These are phyloP conservation scores for Murraya koenigii DNA, from an alignment of 345 rosid genomes.

Conservation along the genomic window DNA sequence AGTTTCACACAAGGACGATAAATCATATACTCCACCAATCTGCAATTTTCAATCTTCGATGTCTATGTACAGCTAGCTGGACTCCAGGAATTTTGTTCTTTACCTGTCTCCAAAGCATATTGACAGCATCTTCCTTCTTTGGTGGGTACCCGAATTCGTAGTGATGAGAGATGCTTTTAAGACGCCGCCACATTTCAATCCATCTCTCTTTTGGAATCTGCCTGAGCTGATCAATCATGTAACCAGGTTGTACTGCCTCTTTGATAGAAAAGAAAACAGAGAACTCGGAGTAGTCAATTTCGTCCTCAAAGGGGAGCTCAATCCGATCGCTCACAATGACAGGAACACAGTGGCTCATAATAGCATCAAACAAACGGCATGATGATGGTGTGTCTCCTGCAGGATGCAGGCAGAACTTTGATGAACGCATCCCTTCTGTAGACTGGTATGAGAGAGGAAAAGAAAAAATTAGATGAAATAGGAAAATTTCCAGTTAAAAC, in stretches of 20 bases:
- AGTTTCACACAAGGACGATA: slow-evolving; percentile 18
- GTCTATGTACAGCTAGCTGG: slow-evolving; percentile 71
- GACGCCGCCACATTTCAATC: slow-evolving; percentile 65
- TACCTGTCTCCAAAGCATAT: slow-evolving; percentile 88
- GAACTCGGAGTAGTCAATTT: slow-evolving; percentile 69
- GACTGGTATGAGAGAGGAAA: slow-evolving; percentile 43
- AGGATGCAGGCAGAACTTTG: slow-evolving; percentile 86
- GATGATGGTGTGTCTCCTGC: slow-evolving; percentile 97
- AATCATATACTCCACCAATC: slow-evolving; percentile 68
- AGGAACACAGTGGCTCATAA: slow-evolving; percentile 85
- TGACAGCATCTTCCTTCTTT: slow-evolving; percentile 67
- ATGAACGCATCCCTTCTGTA: slow-evolving; percentile 77
- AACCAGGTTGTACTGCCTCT: slow-evolving; percentile 68
- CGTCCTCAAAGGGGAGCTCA: slow-evolving; percentile 88
- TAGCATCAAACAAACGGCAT: slow-evolving; percentile 82
- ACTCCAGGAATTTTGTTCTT: slow-evolving; percentile 66
- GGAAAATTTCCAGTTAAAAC: background rate
- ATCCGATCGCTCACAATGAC: slow-evolving; percentile 78
- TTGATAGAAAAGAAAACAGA: slow-evolving; percentile 71
- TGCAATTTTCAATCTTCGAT: slow-evolving; percentile 68
- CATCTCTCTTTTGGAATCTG: slow-evolving; percentile 70
- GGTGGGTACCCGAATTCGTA: slow-evolving; percentile 82
- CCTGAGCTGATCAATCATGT: slow-evolving; percentile 62
- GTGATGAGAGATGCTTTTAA: slow-evolving; percentile 74
- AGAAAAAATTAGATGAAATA: slow-evolving; percentile 11